Percentiles rank a stretch among this genome's conserved stretches.
Evolutionary conservation across 2,329 filamentous ascomycete species (phyloP).

Genomic region (Cladophialophora chaetospira): DNA sequence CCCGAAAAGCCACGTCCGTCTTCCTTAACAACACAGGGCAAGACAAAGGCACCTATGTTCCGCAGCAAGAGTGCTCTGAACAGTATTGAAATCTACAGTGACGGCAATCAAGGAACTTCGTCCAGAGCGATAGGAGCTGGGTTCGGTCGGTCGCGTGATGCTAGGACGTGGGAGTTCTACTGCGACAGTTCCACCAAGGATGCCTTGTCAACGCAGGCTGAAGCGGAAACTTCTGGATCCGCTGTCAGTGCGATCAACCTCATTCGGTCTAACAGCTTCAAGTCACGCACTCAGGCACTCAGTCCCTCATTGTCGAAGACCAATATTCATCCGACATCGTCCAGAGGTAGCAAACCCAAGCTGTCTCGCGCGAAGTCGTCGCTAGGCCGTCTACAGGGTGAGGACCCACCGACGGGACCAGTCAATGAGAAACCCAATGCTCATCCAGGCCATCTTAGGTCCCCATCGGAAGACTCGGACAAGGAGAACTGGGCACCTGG

Average conservation of each 20-base stretch:
- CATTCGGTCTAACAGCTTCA: slow-evolving; percentile 69
- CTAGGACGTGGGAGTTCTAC: slow-evolving; percentile 87
- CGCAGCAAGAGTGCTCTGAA: slow-evolving; percentile 34
- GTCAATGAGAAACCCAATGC: slow-evolving; percentile 34
- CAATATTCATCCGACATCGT: slow-evolving; percentile 43
- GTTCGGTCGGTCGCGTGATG: slow-evolving; percentile 79
- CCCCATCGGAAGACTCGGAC: slow-evolving; percentile 73
- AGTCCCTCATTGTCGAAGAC: slow-evolving; percentile 49
- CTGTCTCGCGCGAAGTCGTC: slow-evolving; percentile 64
- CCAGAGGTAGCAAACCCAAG: slow-evolving; percentile 58
- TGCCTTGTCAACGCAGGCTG: slow-evolving; percentile 76
- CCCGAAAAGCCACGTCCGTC: slow-evolving; percentile 58
- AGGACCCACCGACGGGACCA: slow-evolving; percentile 35
- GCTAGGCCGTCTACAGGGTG: slow-evolving; percentile 61
- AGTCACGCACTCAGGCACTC: slow-evolving; percentile 45
- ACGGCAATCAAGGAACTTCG: slow-evolving; percentile 16
- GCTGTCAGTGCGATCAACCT: slow-evolving; percentile 80
- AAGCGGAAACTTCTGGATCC: slow-evolving; percentile 77
- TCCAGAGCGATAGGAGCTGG: slow-evolving; percentile 45
- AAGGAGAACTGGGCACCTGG: slow-evolving; percentile 84
- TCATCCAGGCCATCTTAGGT: slow-evolving; percentile 43
- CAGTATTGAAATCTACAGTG: slow-evolving; percentile 19
- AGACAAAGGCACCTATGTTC: slow-evolving; percentile 54
- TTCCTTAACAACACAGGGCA: slow-evolving; percentile 43
- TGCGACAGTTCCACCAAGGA: slow-evolving; percentile 79